A percentile compares a stretch with the other conserved stretches of the same genome.
These are phyloP conservation scores for Ensete ventricosum DNA, from an alignment of 176 grass and related monocot species.

Conservation along the genomic window DNA sequence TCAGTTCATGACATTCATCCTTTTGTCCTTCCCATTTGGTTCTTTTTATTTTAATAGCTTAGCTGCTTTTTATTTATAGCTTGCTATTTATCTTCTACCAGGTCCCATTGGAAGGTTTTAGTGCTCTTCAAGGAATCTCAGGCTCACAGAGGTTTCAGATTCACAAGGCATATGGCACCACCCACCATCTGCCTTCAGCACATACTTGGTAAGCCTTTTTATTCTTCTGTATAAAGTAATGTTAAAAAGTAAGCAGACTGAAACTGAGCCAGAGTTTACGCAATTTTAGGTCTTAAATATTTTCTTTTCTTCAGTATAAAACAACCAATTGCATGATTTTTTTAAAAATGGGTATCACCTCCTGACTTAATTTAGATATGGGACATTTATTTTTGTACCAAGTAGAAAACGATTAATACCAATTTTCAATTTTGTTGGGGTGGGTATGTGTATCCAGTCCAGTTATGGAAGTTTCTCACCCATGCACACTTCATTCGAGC, in stretches of 20 bases:
- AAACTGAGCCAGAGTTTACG: not conserved
- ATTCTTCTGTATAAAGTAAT: not conserved
- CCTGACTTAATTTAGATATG: too few species aligned
- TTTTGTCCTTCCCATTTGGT: too few species aligned
- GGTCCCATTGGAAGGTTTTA: constrained; percentile 95
- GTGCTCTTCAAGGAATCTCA: constrained; percentile 91
- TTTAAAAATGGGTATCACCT: too few species aligned
- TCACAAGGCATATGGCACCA: constrained; percentile 96
- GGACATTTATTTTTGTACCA: too few species aligned
- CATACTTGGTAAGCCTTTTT: constrained; percentile 75
- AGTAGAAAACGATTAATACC: not conserved
- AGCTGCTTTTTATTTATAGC: constrained; percentile 1
- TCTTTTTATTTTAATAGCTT: too few species aligned
- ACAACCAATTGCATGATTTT: not conserved
- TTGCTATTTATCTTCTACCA: constrained; percentile 30
- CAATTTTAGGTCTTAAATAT: not conserved
- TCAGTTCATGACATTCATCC: not conserved
- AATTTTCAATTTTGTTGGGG: too few species aligned
- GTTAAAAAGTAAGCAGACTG: not conserved
- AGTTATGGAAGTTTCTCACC: too few species aligned
- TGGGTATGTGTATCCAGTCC: too few species aligned
- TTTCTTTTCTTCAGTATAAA: not conserved
- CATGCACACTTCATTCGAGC: not conserved
- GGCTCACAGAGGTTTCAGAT: constrained; percentile 89
- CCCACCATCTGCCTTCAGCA: constrained; percentile 88